Percentiles rank a stretch among this genome's conserved stretches.
Conservation (phyloP, 495 filamentous ascomycete genomes). For the Lepraria neglecta region DNA sequence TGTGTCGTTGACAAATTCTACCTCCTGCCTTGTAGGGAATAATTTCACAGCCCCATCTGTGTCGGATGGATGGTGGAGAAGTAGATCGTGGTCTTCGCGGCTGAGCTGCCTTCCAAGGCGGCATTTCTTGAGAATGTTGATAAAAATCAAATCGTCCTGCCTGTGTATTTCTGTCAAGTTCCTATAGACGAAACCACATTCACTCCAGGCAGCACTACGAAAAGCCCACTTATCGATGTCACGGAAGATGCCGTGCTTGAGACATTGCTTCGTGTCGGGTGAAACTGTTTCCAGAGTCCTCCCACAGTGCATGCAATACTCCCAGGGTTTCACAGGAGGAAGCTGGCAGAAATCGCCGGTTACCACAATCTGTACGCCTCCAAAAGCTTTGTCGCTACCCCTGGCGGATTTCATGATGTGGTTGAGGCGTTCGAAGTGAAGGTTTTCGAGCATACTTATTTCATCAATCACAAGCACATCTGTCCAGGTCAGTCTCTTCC, state of each 20-base stretch:
- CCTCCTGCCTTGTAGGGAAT: constrained; percentile 40
- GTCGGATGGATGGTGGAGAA: constrained; percentile 42
- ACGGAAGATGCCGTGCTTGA: constrained; percentile 21
- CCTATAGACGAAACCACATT: constrained; percentile 33
- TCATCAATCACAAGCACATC: constrained; percentile 45
- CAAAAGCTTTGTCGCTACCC: constrained; percentile 31
- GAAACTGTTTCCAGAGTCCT: constrained; percentile 1
- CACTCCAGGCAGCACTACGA: constrained; percentile 29
- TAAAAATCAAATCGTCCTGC: constrained; percentile 45
- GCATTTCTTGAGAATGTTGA: constrained; percentile 46
- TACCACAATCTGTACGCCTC: constrained; percentile 41
- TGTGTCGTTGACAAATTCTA: constrained; percentile 35
- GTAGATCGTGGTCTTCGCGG: constrained; percentile 35
- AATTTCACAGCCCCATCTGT: constrained; percentile 42
- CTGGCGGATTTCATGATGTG: constrained; percentile 41
- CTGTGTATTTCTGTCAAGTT: constrained; percentile 48
- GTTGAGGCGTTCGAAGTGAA: constrained; percentile 50
- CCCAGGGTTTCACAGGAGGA: constrained; percentile 40
- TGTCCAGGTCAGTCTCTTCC: constrained; percentile 33
- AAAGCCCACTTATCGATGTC: constrained; percentile 25
- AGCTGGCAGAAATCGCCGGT: constrained; percentile 42
- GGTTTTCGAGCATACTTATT: constrained; percentile 49
- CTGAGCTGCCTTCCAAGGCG: constrained; percentile 39
- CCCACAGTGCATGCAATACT: constrained; percentile 37
- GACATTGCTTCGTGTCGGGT: constrained; percentile 22